phyloP scores from a whole-genome alignment of 192 early-diverging fungal species.

The Rhizoclosmatium globosum region DNA sequence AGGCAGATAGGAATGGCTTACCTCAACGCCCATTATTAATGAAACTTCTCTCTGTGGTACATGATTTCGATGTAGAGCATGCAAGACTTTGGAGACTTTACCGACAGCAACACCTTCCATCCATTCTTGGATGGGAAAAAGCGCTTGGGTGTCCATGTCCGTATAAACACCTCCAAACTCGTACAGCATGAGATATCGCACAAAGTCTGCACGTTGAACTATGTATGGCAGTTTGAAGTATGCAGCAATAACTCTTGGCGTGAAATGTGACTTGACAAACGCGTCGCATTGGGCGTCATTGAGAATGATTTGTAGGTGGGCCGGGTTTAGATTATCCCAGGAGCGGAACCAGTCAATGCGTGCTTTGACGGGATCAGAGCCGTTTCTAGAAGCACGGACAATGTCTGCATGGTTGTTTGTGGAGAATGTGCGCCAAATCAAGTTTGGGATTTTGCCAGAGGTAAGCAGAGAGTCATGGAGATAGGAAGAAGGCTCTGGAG shows the following conservation, averaged over 20 bases:
- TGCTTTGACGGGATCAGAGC: neutral
- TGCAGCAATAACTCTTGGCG: neutral
- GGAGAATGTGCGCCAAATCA: neutral
- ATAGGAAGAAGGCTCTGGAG: neutral
- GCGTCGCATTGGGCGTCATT: slow-evolving; percentile 17
- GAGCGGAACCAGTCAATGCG: neutral
- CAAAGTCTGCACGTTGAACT: slow-evolving; percentile 40
- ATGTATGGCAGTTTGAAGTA: slow-evolving; percentile 23
- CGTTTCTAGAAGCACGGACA: neutral
- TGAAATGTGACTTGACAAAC: slow-evolving; percentile 8
- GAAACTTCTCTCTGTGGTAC: neutral
- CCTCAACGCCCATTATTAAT: slow-evolving; percentile 33
- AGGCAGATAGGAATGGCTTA: neutral
- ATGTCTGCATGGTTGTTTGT: neutral
- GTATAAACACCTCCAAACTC: slow-evolving; percentile 47
- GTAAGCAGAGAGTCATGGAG: neutral
- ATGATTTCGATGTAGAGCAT: neutral
- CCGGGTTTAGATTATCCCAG: slow-evolving; percentile 17
- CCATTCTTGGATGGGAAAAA: slow-evolving; percentile 40
- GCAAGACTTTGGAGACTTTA: neutral
- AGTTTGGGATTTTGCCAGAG: neutral
- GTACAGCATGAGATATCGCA: slow-evolving; percentile 44
- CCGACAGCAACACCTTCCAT: neutral
- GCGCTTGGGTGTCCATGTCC: slow-evolving; percentile 40
- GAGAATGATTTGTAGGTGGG: slow-evolving; percentile 24